phyloP scores from a whole-genome alignment of 352 stramenopile genomes.

The Globisporangium iwayamae region DNA sequence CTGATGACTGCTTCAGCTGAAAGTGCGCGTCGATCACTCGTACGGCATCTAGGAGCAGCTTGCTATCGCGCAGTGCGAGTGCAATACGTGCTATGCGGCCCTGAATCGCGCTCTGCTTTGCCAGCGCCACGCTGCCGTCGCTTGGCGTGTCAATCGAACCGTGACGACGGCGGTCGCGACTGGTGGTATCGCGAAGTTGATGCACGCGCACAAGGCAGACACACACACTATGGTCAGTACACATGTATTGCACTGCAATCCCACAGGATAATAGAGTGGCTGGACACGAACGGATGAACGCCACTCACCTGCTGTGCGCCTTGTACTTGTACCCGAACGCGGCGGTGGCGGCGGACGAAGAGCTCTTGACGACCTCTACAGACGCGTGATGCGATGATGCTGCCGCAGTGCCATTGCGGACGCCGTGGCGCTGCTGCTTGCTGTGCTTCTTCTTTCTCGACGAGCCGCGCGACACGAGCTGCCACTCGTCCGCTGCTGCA shows the following conservation, averaged over 20 bases:
- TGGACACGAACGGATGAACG: not conserved
- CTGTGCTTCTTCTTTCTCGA: slow-evolving; percentile 9
- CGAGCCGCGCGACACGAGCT: slow-evolving; percentile 13
- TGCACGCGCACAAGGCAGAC: not conserved
- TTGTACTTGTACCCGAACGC: slow-evolving; percentile 11
- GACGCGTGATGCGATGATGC: not conserved
- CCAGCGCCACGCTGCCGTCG: not conserved
- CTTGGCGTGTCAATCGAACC: not conserved
- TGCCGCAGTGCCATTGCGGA: not conserved
- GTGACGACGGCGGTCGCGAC: slow-evolving; percentile 1
- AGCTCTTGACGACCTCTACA: slow-evolving; percentile 1
- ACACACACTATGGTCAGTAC: not conserved
- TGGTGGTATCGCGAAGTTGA: not conserved
- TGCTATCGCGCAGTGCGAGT: slow-evolving; percentile 23
- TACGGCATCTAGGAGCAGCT: slow-evolving; percentile 28
- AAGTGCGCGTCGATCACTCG: slow-evolving; percentile 29
- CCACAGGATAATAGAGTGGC: not conserved
- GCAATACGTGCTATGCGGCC: slow-evolving; percentile 36
- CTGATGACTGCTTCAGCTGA: slow-evolving; percentile 3
- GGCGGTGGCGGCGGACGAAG: not conserved
- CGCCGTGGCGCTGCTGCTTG: not conserved
- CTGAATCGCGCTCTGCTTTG: slow-evolving; percentile 27
- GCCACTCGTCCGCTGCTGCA: slow-evolving; percentile 12
- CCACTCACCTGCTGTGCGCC: slow-evolving; percentile 3
- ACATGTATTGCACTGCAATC: not conserved